Evolutionary conservation across 768 basidiomycete genomes (phyloP), one percentile per base, ranked within the genome.

Genomic region (Thelephora ganbajun): DNA sequence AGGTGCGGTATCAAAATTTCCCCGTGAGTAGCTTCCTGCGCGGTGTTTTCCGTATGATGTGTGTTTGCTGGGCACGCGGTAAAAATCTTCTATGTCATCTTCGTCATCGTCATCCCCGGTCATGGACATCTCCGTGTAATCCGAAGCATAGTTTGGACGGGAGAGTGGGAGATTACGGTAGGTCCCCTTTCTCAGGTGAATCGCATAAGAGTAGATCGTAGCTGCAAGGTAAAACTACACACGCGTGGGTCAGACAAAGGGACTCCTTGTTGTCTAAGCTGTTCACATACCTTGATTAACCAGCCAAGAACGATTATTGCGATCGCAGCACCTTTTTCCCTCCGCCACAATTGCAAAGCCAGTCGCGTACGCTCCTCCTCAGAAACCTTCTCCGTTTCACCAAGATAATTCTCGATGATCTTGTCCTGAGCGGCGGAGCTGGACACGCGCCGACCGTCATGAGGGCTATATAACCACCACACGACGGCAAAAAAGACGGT

Each of bases 391-490:
- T 73, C 72, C 2, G 53, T 69, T 7, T 71, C 65, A 13, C 68
- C 64, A 46, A 71, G 77, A 37, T 69, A 69, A 35, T 80, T 69
- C 60, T 90, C 83, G 61, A 99, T 77, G 36, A 79, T 83, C 59
- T 87, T 67, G 16, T 41, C 18, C 64, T 99, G 96, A 9, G 96
- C 94, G 23, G 73, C 70, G 1, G 92, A 97, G 61, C 94, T 88
- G 52, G 75, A 74, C 33, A 77, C 74, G 1, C 79, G 76, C 19
- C 70, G 72, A 5, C 96, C 96, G 56, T 99, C 92, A 59, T 99
- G 96, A 0, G 92, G 85, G 1, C 80, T 85, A 66, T 84, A 84
- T 33, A 77, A 64, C 83, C 90, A 99, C 94, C 93, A 99, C 35
- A 73, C 67, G 18, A 89, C 73, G 35, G 80, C 86, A 53, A 99